A percentile compares a stretch with the other conserved stretches of the same genome.
phyloP scores from a whole-genome alignment of 179 eudicot genomes.

The Actinidia arguta region DNA sequence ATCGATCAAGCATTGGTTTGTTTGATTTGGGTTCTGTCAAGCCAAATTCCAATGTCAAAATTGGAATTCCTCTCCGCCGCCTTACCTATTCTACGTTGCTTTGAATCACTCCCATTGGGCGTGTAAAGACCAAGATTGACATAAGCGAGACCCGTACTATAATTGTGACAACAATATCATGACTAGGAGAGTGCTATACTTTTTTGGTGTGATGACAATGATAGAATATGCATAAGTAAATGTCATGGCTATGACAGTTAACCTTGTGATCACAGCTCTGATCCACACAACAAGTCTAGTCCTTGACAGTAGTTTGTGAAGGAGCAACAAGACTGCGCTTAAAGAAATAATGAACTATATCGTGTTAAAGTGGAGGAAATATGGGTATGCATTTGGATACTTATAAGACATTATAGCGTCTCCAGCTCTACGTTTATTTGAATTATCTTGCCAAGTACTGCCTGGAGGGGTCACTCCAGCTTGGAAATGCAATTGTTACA shows the following conservation, averaged over 20 bases:
- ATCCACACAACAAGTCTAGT: neutral
- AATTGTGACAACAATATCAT: neutral
- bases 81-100: too few relatives aligned
- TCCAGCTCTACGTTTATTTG: neutral
- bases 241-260: neutral
- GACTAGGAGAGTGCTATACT: neutral
- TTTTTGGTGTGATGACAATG: neutral
- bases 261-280: neutral
- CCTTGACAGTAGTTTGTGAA: neutral
- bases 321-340: neutral
- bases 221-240: neutral
- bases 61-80: too few relatives aligned
- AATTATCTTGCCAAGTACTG: neutral
- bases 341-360: neutral
- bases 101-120: too few relatives aligned
- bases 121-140: too few relatives aligned
- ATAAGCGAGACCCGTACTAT: too few relatives aligned
- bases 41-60: too few relatives aligned
- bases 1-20: too few relatives aligned
- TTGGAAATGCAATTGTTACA: constrained; percentile 20
- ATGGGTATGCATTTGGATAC: neutral
- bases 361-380: neutral
- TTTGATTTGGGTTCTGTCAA: too few relatives aligned
- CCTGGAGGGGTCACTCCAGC: constrained; percentile 20
- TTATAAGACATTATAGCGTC: neutral